Percentiles rank a stretch among this genome's conserved stretches.
Evolutionary conservation across 768 basidiomycete species (phyloP).

Genomic region (Leccinum incarnatum): DNA sequence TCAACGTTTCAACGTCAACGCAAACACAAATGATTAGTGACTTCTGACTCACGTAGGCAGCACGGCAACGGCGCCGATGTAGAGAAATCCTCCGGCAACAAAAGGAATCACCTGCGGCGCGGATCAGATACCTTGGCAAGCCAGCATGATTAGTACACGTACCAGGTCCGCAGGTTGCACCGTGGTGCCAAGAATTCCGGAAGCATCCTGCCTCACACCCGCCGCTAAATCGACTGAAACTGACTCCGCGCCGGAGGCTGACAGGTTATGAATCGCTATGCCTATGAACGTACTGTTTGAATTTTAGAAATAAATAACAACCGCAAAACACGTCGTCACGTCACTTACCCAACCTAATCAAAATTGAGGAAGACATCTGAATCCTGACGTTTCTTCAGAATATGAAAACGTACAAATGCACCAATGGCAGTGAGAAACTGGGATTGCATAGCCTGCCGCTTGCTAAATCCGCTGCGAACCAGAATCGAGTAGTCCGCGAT

Average conservation of each 20-base stretch:
- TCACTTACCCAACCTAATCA: constrained; percentile 36
- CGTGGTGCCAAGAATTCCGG: constrained; percentile 82
- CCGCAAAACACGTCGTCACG: not conserved
- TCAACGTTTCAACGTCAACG: not conserved
- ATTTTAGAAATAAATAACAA: constrained; percentile 6
- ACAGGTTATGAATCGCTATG: constrained; percentile 77
- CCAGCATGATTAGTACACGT: constrained; percentile 31
- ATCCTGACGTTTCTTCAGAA: constrained; percentile 5
- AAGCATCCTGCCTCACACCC: constrained; percentile 71
- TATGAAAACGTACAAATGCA: constrained; percentile 63
- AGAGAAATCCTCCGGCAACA: constrained; percentile 89
- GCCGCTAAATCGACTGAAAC: constrained; percentile 63
- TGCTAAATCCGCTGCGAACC: constrained; percentile 85
- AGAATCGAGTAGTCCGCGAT: constrained; percentile 97
- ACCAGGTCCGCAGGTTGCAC: constrained; percentile 78
- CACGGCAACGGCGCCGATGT: constrained; percentile 91
- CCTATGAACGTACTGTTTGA: constrained; percentile 75
- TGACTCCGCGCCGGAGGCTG: constrained; percentile 45
- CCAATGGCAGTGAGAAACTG: constrained; percentile 91
- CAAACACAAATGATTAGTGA: constrained; percentile 1
- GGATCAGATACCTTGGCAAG: constrained; percentile 12
- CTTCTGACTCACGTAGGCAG: constrained; percentile 71
- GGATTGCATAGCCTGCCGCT: constrained; percentile 88
- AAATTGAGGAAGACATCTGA: constrained; percentile 21
- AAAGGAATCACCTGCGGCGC: constrained; percentile 74